These are phyloP conservation scores for Echria macrotheca DNA, from an alignment of 495 filamentous ascomycete genomes.

Conservation along the genomic window DNA sequence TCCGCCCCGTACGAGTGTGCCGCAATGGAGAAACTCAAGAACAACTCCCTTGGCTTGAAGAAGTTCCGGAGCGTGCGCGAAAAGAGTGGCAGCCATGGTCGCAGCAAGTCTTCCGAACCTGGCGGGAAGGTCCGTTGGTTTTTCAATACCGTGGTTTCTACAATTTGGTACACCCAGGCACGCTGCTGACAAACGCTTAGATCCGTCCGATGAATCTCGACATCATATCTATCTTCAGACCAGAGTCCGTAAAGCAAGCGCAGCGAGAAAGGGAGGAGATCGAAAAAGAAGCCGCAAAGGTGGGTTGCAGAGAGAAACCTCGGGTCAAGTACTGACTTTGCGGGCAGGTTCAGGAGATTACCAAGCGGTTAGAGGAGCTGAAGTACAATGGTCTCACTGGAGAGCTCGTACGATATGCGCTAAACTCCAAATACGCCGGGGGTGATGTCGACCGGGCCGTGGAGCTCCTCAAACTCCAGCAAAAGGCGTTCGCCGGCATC, in stretches of 20 bases:
- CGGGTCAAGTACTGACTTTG: background rate
- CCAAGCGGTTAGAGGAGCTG: conserved; percentile 43
- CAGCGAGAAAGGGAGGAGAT: conserved; percentile 53
- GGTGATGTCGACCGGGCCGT: conserved; percentile 71
- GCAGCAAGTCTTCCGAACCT: conserved; percentile 42
- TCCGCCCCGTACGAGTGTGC: too few relatives aligned
- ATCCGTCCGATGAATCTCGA: conserved; percentile 36
- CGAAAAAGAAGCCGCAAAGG: conserved; percentile 39
- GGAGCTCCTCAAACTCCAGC: conserved; percentile 66
- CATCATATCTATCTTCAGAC: conserved; percentile 49
- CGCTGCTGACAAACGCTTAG: conserved; percentile 27
- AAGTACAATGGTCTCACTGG: conserved; percentile 53
- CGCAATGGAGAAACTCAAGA: conserved; percentile 27
- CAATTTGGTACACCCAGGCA: too few relatives aligned
- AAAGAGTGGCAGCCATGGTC: conserved; percentile 49
- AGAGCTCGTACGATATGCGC: conserved; percentile 64
- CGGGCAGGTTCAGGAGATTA: conserved; percentile 51
- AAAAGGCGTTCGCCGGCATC: conserved; percentile 75
- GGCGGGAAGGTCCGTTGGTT: conserved; percentile 43
- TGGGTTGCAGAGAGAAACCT: conserved; percentile 7
- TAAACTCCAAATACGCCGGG: conserved; percentile 57
- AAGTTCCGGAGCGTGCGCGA: conserved; percentile 71
- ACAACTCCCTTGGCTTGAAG: conserved; percentile 26
- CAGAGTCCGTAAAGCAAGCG: conserved; percentile 46
- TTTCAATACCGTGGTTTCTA: too few relatives aligned